Conservation (phyloP, 2,329 filamentous ascomycete species). For the Phialocephala subalpina region DNA sequence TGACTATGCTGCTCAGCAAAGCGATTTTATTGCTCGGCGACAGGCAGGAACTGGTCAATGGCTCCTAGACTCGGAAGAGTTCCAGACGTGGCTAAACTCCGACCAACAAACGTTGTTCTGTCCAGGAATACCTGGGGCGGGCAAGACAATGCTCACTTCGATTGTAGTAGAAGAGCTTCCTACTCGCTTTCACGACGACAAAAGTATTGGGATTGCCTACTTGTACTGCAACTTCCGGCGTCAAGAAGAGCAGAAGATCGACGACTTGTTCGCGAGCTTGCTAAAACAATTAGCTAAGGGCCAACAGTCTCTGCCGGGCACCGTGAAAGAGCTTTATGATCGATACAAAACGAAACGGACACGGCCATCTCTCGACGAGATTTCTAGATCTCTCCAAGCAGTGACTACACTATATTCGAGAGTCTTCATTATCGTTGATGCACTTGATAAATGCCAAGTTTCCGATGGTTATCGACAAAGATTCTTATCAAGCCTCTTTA, state of each 20-base stretch:
- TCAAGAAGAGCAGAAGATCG: constrained; percentile 6
- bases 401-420: constrained; percentile 34
- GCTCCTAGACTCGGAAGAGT: constrained; percentile 30
- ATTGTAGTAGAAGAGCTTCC: constrained; percentile 53
- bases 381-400: constrained; percentile 18
- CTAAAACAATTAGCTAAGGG: constrained; percentile 6
- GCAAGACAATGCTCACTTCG: constrained; percentile 55
- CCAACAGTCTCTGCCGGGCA: neutral
- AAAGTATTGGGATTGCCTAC: constrained; percentile 15
- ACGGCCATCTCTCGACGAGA: constrained; percentile 37
- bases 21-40: constrained; percentile 22
- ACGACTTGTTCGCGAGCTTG: constrained; percentile 6
- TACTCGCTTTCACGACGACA: constrained; percentile 32
- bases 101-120: constrained; percentile 34
- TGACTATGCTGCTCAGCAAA: constrained; percentile 16
- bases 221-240: too few species aligned
- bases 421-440: constrained; percentile 29
- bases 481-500: constrained; percentile 41
- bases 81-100: constrained; percentile 27
- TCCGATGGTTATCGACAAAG: constrained; percentile 8
- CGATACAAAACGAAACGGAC: constrained; percentile 32
- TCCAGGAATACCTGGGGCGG: too few species aligned
- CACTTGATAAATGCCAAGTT: constrained; percentile 31
- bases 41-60: too few species aligned
- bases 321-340: constrained; percentile 10